A percentile compares a stretch with the other conserved stretches of the same genome.
These are phyloP conservation scores for Raphanus raphanistrum DNA, from an alignment of 345 rosid species.

Conservation along the genomic window DNA sequence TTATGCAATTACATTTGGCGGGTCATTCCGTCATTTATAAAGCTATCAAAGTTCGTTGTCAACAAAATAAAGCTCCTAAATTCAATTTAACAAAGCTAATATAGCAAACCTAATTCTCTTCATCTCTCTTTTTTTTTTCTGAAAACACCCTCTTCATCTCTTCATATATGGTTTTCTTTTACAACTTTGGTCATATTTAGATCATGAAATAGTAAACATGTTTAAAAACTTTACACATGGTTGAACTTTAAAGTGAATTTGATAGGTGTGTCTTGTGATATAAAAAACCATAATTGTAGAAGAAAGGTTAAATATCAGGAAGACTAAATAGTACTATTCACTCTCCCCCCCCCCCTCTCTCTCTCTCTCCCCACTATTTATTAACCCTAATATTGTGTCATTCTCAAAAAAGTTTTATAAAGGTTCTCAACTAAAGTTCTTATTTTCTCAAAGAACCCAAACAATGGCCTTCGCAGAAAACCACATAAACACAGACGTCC, in stretches of 20 bases:
- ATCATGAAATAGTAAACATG: background rate
- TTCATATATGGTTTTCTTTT: background rate
- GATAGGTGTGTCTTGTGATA: constrained; percentile 30
- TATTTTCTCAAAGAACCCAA: constrained; percentile 18
- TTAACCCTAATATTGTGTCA: constrained; percentile 32
- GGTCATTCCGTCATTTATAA: background rate
- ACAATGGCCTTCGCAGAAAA: constrained; percentile 34
- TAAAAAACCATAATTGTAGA: constrained; percentile 4
- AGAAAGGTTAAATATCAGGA: background rate
- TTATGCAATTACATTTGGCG: background rate
- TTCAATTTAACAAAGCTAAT: background rate
- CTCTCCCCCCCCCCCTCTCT: constrained; percentile 1
- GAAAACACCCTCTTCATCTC: background rate
- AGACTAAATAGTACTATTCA: background rate
- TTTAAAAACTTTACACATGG: background rate
- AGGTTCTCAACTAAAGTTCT: constrained; percentile 31
- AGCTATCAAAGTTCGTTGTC: too few relatives aligned
- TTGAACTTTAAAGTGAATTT: background rate
- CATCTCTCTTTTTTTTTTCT: too few relatives aligned
- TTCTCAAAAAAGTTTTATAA: constrained; percentile 22
- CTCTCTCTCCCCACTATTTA: constrained; percentile 27
- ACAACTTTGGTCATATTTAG: background rate
- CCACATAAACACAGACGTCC: constrained; percentile 32
- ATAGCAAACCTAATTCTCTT: background rate
- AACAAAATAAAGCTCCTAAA: background rate